Evolutionary conservation across 1,284 basidiomycete species (phyloP).

Genomic region (Hortiboletus rubellus): DNA sequence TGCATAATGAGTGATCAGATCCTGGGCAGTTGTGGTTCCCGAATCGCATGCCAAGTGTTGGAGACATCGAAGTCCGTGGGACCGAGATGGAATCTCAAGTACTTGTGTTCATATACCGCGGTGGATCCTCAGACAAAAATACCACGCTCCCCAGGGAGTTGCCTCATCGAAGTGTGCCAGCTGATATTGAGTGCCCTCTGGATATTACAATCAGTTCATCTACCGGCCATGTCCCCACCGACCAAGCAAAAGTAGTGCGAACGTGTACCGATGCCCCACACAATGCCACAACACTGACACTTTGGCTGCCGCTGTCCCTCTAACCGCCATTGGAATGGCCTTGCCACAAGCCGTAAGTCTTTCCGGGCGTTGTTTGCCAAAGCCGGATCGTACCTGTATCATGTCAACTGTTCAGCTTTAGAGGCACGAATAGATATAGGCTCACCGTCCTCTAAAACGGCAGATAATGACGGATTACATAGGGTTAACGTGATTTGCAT

Average conservation of each 20-base stretch:
- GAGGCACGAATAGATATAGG: slow-evolving; percentile 4
- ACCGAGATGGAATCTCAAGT: not conserved
- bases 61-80: not conserved
- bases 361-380: slow-evolving; percentile 95
- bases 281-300: slow-evolving; percentile 7
- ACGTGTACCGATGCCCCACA: slow-evolving; percentile 6
- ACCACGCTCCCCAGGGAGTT: not conserved
- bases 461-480: slow-evolving; percentile 8
- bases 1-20: not conserved
- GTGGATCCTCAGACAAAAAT: not conserved
- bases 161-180: slow-evolving; percentile 1
- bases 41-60: not conserved
- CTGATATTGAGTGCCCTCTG: slow-evolving; percentile 9
- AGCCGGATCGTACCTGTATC: slow-evolving; percentile 82
- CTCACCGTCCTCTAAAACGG: slow-evolving; percentile 67
- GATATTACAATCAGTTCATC: slow-evolving; percentile 21
- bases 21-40: not conserved
- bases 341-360: slow-evolving; percentile 93
- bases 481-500: slow-evolving; percentile 13
- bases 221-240: slow-evolving; percentile 14
- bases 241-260: slow-evolving; percentile 17
- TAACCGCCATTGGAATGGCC: slow-evolving; percentile 56
- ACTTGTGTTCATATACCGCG: not conserved
- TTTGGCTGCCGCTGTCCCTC: not conserved
- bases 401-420: slow-evolving; percentile 13